Evolutionary conservation across 2,329 filamentous ascomycete species (phyloP), one percentile per base, ranked within the genome.

Genomic region (Colletotrichum coccodes): DNA sequence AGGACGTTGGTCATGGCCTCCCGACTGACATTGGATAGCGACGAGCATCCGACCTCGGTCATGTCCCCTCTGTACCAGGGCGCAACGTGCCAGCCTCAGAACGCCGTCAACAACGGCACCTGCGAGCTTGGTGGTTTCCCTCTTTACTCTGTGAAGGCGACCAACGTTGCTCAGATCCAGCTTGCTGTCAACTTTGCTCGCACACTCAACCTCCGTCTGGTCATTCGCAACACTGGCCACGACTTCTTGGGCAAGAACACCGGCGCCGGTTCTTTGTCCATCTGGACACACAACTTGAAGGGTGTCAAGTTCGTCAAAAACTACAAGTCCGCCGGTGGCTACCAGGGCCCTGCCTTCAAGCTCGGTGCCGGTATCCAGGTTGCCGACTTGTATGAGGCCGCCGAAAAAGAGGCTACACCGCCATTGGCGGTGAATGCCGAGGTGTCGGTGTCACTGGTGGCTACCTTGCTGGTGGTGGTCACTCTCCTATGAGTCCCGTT

Each of bases 401-500:
- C 85, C 2, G 73, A 84, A 14, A 75, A 80, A 18, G 75, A 82
- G 32, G 83, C 0, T 79, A 85, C 52, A 81, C 80, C 0, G 80
- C 89, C 2, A 82, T 90, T 4, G 86, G 84, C 21, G 88, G 88
- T 5, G 85, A 86, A n/a, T 87, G 87, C 60, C 76, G 73, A 71
- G 74, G 71, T 8, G 75, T 77, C 16, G 75, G 75, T 53, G 72
- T 77, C 26, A 71, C 74, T 9, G 75, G 75, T 57, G 75, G 76
- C 18, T 77, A 75, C 54, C 52, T 72, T 6, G 68, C 66, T 7
- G 84, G 82, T 42, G 86, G 84, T 60, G 86, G 86, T 0, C 86
- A 88, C 72, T 83, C 82, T 16, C 83, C 84, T 5, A 72, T 87
- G 50, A 80, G 81, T 6, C 77, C 79, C 47, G 72, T 81, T 16